Evolutionary conservation across 306 rosid species (phyloP).

Genomic region (Adenanthera pavonina): DNA sequence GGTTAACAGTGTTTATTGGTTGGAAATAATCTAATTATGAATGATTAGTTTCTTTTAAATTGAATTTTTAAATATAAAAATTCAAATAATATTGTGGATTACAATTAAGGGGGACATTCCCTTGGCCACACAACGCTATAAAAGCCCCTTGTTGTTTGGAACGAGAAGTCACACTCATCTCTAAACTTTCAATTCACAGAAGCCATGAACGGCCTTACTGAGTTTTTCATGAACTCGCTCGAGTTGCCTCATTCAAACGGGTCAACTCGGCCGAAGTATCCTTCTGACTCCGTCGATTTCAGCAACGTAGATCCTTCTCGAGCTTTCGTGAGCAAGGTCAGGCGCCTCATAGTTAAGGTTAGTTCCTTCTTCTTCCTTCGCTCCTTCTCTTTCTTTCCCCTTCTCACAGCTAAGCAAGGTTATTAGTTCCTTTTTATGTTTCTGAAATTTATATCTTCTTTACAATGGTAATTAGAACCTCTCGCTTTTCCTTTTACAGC

Average conservation of each 20-base stretch:
- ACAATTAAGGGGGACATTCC: neutral
- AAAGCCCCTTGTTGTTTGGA: neutral
- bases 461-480: neutral
- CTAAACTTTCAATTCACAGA: conserved; percentile 10
- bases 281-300: conserved; percentile 29
- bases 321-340: conserved; percentile 59
- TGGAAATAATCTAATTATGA: too few relatives aligned
- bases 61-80: too few relatives aligned
- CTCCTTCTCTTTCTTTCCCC: neutral
- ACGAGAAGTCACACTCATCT: too few relatives aligned
- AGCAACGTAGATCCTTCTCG: conserved; percentile 65
- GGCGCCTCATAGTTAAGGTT: conserved; percentile 79
- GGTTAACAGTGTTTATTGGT: too few relatives aligned
- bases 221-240: conserved; percentile 4
- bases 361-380: neutral
- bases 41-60: too few relatives aligned
- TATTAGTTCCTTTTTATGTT: neutral
- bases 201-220: conserved; percentile 27
- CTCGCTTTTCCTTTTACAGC: neutral
- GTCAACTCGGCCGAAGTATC: conserved; percentile 29
- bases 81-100: too few relatives aligned
- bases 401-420: too few relatives aligned
- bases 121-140: neutral
- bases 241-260: conserved; percentile 33
- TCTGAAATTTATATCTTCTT: neutral